These are phyloP conservation scores for Euclidium syriacum DNA, from an alignment of 345 rosid genomes.

Conservation along the genomic window DNA sequence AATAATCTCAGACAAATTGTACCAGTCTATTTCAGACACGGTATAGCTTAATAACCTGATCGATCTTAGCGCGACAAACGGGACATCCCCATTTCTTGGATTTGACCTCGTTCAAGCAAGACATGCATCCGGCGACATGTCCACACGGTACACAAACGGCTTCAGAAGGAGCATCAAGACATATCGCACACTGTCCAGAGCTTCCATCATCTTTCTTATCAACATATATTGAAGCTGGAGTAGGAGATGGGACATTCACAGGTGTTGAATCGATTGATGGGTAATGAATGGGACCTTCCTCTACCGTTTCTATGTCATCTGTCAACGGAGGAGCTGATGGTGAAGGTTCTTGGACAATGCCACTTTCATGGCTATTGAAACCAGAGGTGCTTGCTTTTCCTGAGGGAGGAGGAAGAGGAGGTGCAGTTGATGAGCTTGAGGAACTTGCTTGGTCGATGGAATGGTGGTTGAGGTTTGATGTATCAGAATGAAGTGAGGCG, in stretches of 20 bases:
- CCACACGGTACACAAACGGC: constrained; percentile 99
- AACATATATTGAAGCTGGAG: constrained; percentile 27
- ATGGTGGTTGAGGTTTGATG: constrained; percentile 31
- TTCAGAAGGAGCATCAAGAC: constrained; percentile 91
- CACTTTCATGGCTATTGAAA: constrained; percentile 26
- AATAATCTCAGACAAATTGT: constrained; percentile 11
- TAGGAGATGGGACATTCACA: constrained; percentile 34
- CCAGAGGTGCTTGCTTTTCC: constrained; percentile 30
- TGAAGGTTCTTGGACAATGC: constrained; percentile 26
- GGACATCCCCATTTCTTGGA: constrained; percentile 94
- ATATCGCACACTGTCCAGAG: constrained; percentile 56
- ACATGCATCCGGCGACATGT: constrained; percentile 94
- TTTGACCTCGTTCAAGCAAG: constrained; percentile 81
- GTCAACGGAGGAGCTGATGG: constrained; percentile 65
- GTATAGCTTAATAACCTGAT: constrained; percentile 70
- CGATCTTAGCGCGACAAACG: constrained; percentile 81
- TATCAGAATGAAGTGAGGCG: constrained; percentile 69
- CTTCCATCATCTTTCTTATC: constrained; percentile 46
- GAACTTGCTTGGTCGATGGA: constrained; percentile 38
- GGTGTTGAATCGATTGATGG: constrained; percentile 70
- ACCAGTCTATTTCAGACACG: constrained; percentile 48
- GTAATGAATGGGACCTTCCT: constrained; percentile 69
- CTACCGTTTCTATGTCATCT: constrained; percentile 31
- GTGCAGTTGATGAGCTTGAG: constrained; percentile 31
- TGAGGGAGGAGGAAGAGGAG: constrained; percentile 31